A percentile compares a stretch with the other conserved stretches of the same genome.
These are phyloP conservation scores for Teratosphaeriaceae sp. DNA, from an alignment of 2,329 filamentous ascomycete genomes.

Conservation along the genomic window DNA sequence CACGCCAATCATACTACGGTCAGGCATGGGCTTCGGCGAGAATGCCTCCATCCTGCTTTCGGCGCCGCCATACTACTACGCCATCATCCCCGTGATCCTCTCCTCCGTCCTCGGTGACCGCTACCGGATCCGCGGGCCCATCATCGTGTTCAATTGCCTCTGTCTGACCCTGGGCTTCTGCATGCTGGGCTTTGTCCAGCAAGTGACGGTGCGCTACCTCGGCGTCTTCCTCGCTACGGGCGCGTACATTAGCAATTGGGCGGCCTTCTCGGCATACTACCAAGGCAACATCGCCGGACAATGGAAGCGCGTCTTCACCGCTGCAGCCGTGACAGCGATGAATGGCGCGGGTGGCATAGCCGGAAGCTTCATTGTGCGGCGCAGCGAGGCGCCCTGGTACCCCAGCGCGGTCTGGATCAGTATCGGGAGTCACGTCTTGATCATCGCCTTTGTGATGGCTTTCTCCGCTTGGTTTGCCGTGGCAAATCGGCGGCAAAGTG, in stretches of 20 bases:
- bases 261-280: conserved; percentile 57
- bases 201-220: conserved; percentile 56
- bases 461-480: conserved; percentile 24
- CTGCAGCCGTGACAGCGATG: conserved; percentile 51
- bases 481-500: conserved; percentile 22
- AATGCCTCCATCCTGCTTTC: conserved; percentile 51
- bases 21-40: conserved; percentile 40
- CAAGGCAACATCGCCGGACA: conserved; percentile 57
- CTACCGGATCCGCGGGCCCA: conserved; percentile 53
- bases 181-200: conserved; percentile 56
- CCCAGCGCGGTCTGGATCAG: conserved; percentile 61
- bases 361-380: conserved; percentile 58
- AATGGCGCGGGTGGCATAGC: conserved; percentile 60
- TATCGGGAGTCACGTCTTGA: conserved; percentile 42
- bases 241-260: conserved; percentile 64
- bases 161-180: conserved; percentile 57
- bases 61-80: conserved; percentile 62
- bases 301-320: conserved; percentile 58
- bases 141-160: conserved; percentile 59
- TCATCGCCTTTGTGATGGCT: conserved; percentile 20
- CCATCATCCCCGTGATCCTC: conserved; percentile 56
- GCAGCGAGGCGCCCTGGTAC: conserved; percentile 56
- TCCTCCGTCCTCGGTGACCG: conserved; percentile 58
- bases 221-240: conserved; percentile 61
- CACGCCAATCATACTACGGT: conserved; percentile 43